These are phyloP conservation scores for Penicillium coprophilum DNA, from an alignment of 495 filamentous ascomycete genomes.

Conservation along the genomic window DNA sequence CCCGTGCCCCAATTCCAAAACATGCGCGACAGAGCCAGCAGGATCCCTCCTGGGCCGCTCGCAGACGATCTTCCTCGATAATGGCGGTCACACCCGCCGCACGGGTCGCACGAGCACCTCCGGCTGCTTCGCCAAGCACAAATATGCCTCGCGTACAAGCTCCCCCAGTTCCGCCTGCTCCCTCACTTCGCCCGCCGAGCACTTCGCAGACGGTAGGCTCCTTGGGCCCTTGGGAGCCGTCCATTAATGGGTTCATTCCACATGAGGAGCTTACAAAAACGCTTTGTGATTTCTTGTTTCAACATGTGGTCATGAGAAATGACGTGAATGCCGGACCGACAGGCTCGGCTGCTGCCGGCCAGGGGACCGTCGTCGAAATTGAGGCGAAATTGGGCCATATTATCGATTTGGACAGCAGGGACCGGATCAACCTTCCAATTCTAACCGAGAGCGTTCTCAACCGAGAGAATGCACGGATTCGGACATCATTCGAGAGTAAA, in stretches of 20 bases:
- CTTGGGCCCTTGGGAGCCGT: conserved; percentile 71
- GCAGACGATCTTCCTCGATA: conserved; percentile 28
- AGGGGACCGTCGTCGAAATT: conserved; percentile 78
- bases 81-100: conserved; percentile 23
- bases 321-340: conserved; percentile 49
- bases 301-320: conserved; percentile 60
- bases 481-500: conserved; percentile 67
- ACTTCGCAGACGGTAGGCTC: conserved; percentile 25
- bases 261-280: conserved; percentile 64
- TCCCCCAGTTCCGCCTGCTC: conserved; percentile 11
- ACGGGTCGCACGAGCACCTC: conserved; percentile 22
- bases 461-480: conserved; percentile 46
- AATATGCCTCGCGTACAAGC: conserved; percentile 10
- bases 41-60: conserved; percentile 27
- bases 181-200: conserved; percentile 13
- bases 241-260: conserved; percentile 63
- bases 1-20: conserved; percentile 37
- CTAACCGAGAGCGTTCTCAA: conserved; percentile 64
- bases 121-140: conserved; percentile 12
- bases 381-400: conserved; percentile 87
- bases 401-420: conserved; percentile 65
- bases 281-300: conserved; percentile 74
- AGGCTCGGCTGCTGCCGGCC: conserved; percentile 49
- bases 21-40: conserved; percentile 27
- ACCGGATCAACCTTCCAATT: conserved; percentile 65